A percentile compares a stretch with the other conserved stretches of the same genome.
These are phyloP conservation scores for Clonostachys rhizophaga DNA, from an alignment of 2,329 filamentous ascomycete species.

Conservation along the genomic window DNA sequence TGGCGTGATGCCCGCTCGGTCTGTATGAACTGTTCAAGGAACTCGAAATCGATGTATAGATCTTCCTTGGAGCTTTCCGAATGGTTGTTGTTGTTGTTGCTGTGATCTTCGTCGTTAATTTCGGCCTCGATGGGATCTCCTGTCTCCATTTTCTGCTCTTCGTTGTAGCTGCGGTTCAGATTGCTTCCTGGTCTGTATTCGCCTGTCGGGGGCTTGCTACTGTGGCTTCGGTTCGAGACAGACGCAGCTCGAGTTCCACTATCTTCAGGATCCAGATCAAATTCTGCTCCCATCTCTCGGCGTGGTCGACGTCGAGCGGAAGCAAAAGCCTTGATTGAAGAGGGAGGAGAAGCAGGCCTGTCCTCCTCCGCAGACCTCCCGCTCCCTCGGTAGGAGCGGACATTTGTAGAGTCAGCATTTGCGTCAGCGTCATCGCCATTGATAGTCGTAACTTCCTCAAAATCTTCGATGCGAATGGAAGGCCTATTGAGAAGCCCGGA, in stretches of 20 bases:
- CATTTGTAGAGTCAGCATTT: no score
- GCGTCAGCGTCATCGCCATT: no score
- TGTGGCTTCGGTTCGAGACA: slow-evolving; percentile 54
- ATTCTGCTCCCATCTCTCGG: slow-evolving; percentile 53
- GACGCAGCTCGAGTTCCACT: slow-evolving; percentile 69
- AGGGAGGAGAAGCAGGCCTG: slow-evolving; percentile 80
- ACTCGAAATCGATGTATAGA: slow-evolving; percentile 86
- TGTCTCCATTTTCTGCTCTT: slow-evolving; percentile 30
- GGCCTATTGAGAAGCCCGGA: no score
- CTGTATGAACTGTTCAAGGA: slow-evolving; percentile 85
- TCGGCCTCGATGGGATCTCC: no score
- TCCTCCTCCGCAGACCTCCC: slow-evolving; percentile 29
- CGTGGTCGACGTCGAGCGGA: slow-evolving; percentile 83
- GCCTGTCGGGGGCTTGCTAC: slow-evolving; percentile 59
- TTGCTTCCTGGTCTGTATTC: slow-evolving; percentile 77
- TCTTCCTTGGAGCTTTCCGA: slow-evolving; percentile 48
- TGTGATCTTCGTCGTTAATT: no score
- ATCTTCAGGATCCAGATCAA: slow-evolving; percentile 30
- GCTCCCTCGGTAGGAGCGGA: no score
- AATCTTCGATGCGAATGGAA: no score
- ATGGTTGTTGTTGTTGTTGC: no score
- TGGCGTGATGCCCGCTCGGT: slow-evolving; percentile 43
- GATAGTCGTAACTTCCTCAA: no score
- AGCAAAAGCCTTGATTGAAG: slow-evolving; percentile 98
- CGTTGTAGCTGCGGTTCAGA: slow-evolving; percentile 80